Base-by-base conservation (phyloP, 2,329 filamentous ascomycete genomes). In the Coniochaeta ligniaria region DNA sequence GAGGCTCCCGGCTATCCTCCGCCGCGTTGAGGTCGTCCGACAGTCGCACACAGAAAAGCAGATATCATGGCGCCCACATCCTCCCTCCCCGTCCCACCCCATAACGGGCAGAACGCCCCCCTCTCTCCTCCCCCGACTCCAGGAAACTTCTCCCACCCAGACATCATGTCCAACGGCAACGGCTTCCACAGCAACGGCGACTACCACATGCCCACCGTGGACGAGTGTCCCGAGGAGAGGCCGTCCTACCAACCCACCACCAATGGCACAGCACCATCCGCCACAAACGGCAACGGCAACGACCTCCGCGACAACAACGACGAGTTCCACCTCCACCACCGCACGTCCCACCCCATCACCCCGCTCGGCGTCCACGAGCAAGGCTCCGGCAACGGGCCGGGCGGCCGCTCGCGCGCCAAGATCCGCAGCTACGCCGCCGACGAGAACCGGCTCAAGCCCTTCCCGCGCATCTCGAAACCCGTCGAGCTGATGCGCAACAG, bases 391-490 rank as follows among this genome's bases (percentile, higher is more conserved):
- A 67, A 66, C 36, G 72, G 70, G 1, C 73, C 72, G n/a, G 67
- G 69, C 54, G 72, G 71, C 22, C 70, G 67, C 20, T 63, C 70
- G 33, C 69, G 69, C 60, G 67, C 72, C 59, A 66, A 65, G 17
- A 66, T 65, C 12, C 67, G 65, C 26, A 64, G 64, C 24, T 72
- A 71, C 61, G 66, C 66, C 61, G 66, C 66, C 14, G 62, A 71
- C 59, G 45, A 67, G 8, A 11, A 60, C 52, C 17, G 61, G 56
- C 38, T 38, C 36, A 41, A 70, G 41, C 22, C 65, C 22, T 85
- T 79, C 62, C 83, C 83, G 1, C 77, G 83, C 1, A 80, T 87
- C 61, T 83, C 82, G 24, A 80, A 78, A 61, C 79, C 82, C 0
- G 78, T 87, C 14, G 80, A 86, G 67, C 72, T 85, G 28, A 80